Conservation (phyloP, 208 protist genomes). For the Acanthamoeba triangularis region DNA sequence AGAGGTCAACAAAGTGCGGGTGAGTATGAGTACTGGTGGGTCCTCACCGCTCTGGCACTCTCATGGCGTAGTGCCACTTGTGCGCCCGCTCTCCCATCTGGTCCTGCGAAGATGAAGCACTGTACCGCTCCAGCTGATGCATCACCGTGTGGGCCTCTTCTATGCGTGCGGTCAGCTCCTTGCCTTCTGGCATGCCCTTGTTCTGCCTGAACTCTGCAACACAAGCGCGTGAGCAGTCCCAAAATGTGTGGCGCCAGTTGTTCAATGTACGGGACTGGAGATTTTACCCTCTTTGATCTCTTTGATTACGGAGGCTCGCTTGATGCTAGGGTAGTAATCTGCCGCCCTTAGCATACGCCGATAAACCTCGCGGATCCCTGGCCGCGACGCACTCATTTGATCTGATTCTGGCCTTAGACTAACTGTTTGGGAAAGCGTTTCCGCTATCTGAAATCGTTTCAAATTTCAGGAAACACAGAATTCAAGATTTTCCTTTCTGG, state of each 20-base stretch:
- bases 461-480: no score
- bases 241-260: no score
- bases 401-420: no score
- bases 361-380: neutral
- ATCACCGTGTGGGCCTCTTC: neutral
- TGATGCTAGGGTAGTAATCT: conserved; percentile 21
- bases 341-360: neutral
- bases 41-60: neutral
- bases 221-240: no score
- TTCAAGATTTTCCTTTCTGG: no score
- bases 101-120: neutral
- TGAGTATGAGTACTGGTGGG: no score
- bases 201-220: conserved; percentile 7
- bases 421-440: no score
- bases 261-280: no score
- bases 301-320: neutral
- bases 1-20: no score
- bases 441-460: no score
- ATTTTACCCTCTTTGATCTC: conserved; percentile 8
- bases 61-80: conserved; percentile 42
- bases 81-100: neutral
- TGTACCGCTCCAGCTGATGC: neutral
- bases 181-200: neutral
- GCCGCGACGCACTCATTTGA: no score
- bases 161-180: neutral